Conservation (phyloP, 129 eudicot genomes). For the Ambrosia trifida region DNA sequence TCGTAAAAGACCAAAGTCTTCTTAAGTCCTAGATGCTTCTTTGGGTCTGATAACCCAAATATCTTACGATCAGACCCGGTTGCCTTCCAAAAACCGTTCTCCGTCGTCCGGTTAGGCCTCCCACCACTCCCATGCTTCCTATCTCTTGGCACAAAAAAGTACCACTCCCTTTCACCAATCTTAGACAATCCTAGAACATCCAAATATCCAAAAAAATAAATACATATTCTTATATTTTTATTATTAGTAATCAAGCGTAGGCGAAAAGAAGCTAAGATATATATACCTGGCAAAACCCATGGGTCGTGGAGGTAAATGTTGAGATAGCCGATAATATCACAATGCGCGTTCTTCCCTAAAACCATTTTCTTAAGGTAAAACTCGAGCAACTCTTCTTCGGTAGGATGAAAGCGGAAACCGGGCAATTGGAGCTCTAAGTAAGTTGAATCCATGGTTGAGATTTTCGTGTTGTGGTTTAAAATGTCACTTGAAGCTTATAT, state of each 20-base stretch:
- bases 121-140: constrained; percentile 76
- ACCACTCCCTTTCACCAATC: constrained; percentile 93
- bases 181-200: constrained; percentile 62
- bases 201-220: too few species aligned
- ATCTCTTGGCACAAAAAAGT: constrained; percentile 85
- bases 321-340: constrained; percentile 58
- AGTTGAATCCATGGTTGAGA: constrained; percentile 42
- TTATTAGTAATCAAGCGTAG: too few species aligned
- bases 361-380: constrained; percentile 66
- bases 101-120: constrained; percentile 82
- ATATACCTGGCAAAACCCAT: constrained; percentile 74
- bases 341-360: constrained; percentile 43
- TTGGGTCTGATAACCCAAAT: constrained; percentile 51
- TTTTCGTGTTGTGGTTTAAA: constrained; percentile 6
- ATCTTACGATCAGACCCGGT: constrained; percentile 87
- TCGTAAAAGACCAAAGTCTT: constrained; percentile 78
- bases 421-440: constrained; percentile 47
- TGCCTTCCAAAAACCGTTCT: constrained; percentile 87
- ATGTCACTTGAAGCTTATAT: constrained; percentile 1
- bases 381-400: constrained; percentile 77
- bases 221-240: too few species aligned
- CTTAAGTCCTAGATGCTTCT: constrained; percentile 58
- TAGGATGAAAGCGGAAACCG: constrained; percentile 88
- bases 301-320: constrained; percentile 73
- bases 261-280: background rate